Conservation (phyloP, 371 early-diverging fungal genomes). For the Mucor saturninus region DNA sequence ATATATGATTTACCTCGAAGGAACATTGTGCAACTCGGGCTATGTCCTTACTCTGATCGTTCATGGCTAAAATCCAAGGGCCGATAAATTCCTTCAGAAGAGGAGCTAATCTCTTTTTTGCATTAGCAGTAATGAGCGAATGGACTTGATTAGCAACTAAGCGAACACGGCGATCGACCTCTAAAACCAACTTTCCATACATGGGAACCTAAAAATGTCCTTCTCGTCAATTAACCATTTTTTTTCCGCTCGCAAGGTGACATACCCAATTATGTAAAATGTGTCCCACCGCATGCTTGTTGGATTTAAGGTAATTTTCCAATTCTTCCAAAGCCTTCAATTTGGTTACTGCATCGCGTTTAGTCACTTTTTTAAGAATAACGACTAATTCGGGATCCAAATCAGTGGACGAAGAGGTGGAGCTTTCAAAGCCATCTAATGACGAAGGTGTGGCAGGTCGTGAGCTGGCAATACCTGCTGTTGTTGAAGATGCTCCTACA, state of each 20-base stretch:
- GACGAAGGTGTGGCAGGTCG: slow-evolving; percentile 33
- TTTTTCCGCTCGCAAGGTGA: neutral
- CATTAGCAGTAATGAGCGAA: slow-evolving; percentile 51
- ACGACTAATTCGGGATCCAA: slow-evolving; percentile 62
- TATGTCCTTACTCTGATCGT: slow-evolving; percentile 67
- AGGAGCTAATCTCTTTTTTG: slow-evolving; percentile 67
- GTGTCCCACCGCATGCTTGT: slow-evolving; percentile 33
- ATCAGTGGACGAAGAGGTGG: slow-evolving; percentile 24
- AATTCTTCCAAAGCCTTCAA: slow-evolving; percentile 73
- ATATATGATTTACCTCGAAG: slow-evolving; percentile 52
- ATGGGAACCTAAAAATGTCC: slow-evolving; percentile 34
- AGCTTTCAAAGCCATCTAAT: slow-evolving; percentile 23
- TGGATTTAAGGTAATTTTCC: slow-evolving; percentile 52
- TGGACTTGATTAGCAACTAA: slow-evolving; percentile 60
- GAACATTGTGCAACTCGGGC: slow-evolving; percentile 51
- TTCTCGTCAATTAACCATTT: slow-evolving; percentile 18
- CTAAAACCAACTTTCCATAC: slow-evolving; percentile 63
- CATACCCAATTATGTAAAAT: slow-evolving; percentile 47
- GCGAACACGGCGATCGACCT: slow-evolving; percentile 69
- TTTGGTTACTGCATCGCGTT: slow-evolving; percentile 72
- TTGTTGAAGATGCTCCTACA: slow-evolving; percentile 31
- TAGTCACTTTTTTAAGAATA: slow-evolving; percentile 65
- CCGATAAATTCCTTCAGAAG: slow-evolving; percentile 64
- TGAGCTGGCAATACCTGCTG: slow-evolving; percentile 20
- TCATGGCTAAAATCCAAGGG: slow-evolving; percentile 66